phyloP scores from a whole-genome alignment of 2,329 filamentous ascomycete genomes.

The Capronia coronata region DNA sequence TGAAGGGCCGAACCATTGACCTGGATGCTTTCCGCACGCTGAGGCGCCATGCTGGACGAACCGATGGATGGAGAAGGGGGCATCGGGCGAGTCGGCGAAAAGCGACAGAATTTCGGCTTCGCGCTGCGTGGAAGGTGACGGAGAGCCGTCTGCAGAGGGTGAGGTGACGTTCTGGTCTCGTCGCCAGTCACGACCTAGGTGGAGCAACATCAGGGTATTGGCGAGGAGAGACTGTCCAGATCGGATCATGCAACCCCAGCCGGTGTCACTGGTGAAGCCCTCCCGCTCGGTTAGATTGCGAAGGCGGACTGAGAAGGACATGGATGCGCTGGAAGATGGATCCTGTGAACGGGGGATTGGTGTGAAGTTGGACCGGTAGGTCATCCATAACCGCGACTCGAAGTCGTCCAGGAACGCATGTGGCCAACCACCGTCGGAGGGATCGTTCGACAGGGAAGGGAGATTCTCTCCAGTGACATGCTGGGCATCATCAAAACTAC shows the following conservation, averaged over 20 bases:
- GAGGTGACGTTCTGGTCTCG: conserved; percentile 41
- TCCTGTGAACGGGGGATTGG: conserved; percentile 73
- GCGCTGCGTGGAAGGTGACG: conserved; percentile 7
- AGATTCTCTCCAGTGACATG: conserved; percentile 22
- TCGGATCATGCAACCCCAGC: conserved; percentile 98
- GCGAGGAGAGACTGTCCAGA: conserved; percentile 90
- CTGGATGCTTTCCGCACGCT: conserved; percentile 87
- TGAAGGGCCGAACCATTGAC: conserved; percentile 98
- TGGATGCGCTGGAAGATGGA: conserved; percentile 59
- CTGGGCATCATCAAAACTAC: conserved; percentile 27
- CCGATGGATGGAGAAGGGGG: conserved; percentile 89
- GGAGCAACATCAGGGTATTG: conserved; percentile 68
- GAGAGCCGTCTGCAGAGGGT: background rate
- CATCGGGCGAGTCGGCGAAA: conserved; percentile 79
- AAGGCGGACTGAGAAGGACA: conserved; percentile 79
- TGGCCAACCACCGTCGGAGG: conserved; percentile 61
- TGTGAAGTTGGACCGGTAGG: conserved; percentile 81
- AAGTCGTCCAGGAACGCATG: conserved; percentile 82
- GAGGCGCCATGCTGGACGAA: conserved; percentile 84
- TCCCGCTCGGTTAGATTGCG: conserved; percentile 72
- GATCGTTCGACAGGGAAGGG: conserved; percentile 27
- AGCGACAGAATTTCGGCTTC: conserved; percentile 58
- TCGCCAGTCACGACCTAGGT: conserved; percentile 60
- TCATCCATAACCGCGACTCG: conserved; percentile 91
- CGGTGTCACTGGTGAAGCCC: conserved; percentile 86